Evolutionary conservation across 2,329 filamentous ascomycete species (phyloP), one percentile per base, ranked within the genome.

Genomic region (Chaetomium olivaceum): DNA sequence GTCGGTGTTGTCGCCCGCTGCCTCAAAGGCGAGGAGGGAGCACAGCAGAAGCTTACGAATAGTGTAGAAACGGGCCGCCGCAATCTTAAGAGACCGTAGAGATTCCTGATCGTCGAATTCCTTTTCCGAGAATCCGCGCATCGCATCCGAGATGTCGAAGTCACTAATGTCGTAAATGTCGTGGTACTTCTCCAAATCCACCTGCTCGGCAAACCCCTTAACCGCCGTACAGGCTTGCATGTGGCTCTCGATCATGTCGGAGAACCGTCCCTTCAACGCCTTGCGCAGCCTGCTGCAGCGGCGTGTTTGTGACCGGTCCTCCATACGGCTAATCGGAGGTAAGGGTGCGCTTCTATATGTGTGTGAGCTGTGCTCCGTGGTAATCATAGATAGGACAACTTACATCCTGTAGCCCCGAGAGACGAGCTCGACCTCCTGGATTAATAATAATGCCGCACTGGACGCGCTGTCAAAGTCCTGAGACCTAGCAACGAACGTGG

Each of bases 381-480:
- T 14, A 62, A 11, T 7, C 6, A 25, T 19, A 11, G 27, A 3
- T 2, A 33, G 27, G 12, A 33, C 11, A 58, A 80, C 88, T 77
- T 78, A 92, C 88, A 97, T 83, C 78, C 91, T 85, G 77, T 96
- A 97, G 25, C 93, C 93, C 71, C 93, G 87, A 33, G 93, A 96
- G 29, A 97, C 93, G 36, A 97, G 83, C 79, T 97, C 93, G n/a
- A 97, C 93, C 78, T 97, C 93, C 76, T 97, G 93, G 68, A 97
- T 89, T 67, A 97, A 85, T 46, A 90, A 88, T 63, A 97, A 82
- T 2, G 91, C 90, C 36, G 91, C 90, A 48, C 89, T 88, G 50
- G 87, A 88, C 25, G 89, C 89, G 50, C 89, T 87, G 77, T 97
- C 93, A 71, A 96, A 92, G 58, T 89, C 87, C 74, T 96, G 92